Conservation (phyloP, 1,139 yeast species). For the Wickerhamomyces sp. region DNA sequence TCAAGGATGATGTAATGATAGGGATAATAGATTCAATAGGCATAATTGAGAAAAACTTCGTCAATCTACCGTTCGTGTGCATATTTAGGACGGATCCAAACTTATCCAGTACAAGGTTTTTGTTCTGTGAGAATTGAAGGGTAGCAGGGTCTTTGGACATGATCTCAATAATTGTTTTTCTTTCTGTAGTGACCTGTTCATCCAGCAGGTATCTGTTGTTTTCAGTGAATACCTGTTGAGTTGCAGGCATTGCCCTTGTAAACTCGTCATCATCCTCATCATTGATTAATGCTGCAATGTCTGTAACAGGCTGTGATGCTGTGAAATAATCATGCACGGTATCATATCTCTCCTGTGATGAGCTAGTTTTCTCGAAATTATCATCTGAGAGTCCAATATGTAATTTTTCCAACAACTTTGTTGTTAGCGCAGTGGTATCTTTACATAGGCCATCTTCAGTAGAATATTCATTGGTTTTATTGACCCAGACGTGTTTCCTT, state of each 20-base stretch:
- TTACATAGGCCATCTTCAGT: conserved; percentile 41
- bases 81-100: conserved; percentile 18
- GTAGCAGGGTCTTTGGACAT: conserved; percentile 45
- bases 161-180: conserved; percentile 30
- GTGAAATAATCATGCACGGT: conserved; percentile 15
- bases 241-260: conserved; percentile 24
- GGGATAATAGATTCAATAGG: conserved; percentile 41
- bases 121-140: conserved; percentile 38
- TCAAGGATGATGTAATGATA: conserved; percentile 34
- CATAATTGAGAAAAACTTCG: conserved; percentile 42
- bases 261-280: conserved; percentile 28
- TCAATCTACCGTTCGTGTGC: conserved; percentile 37
- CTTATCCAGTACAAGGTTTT: conserved; percentile 3
- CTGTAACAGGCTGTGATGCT: conserved; percentile 31
- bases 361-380: conserved; percentile 11
- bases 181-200: conserved; percentile 19
- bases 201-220: conserved; percentile 22
- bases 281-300: conserved; percentile 31
- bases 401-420: conserved; percentile 38
- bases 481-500: conserved; percentile 49
- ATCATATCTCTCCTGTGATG: conserved; percentile 12
- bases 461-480: conserved; percentile 35
- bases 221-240: conserved; percentile 30
- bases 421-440: conserved; percentile 41
- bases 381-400: conserved; percentile 44